These are phyloP conservation scores for Cladosporium velox DNA, from an alignment of 2,329 filamentous ascomycete genomes.

Conservation along the genomic window DNA sequence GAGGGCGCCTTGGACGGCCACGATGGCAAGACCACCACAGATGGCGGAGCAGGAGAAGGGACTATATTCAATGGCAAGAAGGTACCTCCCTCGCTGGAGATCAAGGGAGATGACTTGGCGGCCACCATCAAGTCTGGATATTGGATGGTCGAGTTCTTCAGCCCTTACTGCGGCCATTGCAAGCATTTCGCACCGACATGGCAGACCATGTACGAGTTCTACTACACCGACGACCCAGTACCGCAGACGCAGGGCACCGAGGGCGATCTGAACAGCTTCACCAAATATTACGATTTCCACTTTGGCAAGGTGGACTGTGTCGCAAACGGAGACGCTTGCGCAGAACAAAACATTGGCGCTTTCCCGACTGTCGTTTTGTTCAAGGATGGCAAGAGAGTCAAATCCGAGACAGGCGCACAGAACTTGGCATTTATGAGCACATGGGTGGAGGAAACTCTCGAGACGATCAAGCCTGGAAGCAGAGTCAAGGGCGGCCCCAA, in stretches of 20 bases:
- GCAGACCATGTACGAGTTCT: constrained; percentile 94
- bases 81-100: constrained; percentile 65
- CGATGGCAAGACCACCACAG: constrained; percentile 42
- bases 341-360: constrained; percentile 63
- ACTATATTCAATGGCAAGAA: constrained; percentile 67
- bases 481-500: constrained; percentile 67
- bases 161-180: constrained; percentile 67
- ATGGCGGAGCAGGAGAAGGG: constrained; percentile 27
- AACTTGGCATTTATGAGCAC: constrained; percentile 65
- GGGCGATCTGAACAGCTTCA: constrained; percentile 67
- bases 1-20: constrained; percentile 31
- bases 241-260: constrained; percentile 51
- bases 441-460: constrained; percentile 74
- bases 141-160: constrained; percentile 61
- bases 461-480: constrained; percentile 77
- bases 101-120: constrained; percentile 61
- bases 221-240: constrained; percentile 80
- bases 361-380: constrained; percentile 81
- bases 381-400: constrained; percentile 71
- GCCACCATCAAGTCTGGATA: constrained; percentile 64
- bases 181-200: constrained; percentile 76
- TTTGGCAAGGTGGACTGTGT: constrained; percentile 87
- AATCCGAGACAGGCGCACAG: constrained; percentile 67
- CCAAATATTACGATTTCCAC: constrained; percentile 82
- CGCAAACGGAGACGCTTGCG: constrained; percentile 77